Conservation (phyloP, 805 yeast genomes). For the Saturnispora serradocipensis region DNA sequence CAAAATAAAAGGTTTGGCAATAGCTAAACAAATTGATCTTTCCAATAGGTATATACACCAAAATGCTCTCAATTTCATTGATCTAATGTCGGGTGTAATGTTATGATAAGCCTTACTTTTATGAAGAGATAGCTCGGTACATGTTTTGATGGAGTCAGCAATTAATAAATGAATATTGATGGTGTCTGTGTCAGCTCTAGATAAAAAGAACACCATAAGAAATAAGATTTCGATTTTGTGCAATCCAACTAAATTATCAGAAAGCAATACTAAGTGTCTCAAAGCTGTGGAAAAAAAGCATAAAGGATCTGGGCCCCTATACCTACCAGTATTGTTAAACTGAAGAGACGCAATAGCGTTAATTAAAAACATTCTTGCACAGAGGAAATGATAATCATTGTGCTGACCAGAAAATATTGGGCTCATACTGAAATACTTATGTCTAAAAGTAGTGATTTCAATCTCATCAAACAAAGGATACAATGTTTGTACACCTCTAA, state of each 20-base stretch:
- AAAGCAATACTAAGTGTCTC: conserved; percentile 42
- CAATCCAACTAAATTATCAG: conserved; percentile 28
- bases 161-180: conserved; percentile 44
- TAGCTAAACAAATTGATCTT: conserved; percentile 51
- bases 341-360: conserved; percentile 44
- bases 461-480: conserved; percentile 47
- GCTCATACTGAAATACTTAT: conserved; percentile 34
- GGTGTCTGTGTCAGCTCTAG: conserved; percentile 55
- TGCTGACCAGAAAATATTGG: conserved; percentile 15
- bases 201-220: conserved; percentile 43
- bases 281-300: conserved; percentile 52
- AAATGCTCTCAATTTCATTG: conserved; percentile 43
- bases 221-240: conserved; percentile 46
- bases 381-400: conserved; percentile 40
- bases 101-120: conserved; percentile 29
- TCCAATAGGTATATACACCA: conserved; percentile 60
- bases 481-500: conserved; percentile 46
- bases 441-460: conserved; percentile 42
- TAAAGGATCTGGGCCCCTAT: conserved; percentile 45
- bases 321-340: conserved; percentile 47
- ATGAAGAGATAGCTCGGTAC: conserved; percentile 31
- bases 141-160: conserved; percentile 41
- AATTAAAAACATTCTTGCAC: conserved; percentile 49
- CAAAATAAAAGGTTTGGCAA: conserved; percentile 49
- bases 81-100: conserved; percentile 19